These are phyloP conservation scores for Setomelanomma holmii DNA, from an alignment of 2,329 filamentous ascomycete species.

Conservation along the genomic window DNA sequence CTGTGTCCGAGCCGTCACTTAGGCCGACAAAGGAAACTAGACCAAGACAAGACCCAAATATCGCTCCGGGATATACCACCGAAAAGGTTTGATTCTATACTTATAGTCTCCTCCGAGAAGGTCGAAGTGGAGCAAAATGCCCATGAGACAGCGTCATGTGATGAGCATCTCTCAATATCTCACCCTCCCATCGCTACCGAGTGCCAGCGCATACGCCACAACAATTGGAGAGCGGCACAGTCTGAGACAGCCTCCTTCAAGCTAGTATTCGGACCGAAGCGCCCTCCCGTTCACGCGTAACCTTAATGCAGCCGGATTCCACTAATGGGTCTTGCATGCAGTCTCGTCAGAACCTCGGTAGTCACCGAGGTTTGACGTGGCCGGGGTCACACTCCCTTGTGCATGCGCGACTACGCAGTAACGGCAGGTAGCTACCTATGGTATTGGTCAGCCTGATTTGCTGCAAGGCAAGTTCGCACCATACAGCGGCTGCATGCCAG, in stretches of 20 bases:
- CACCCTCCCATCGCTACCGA: conserved; percentile 20
- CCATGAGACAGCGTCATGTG: conserved; percentile 26
- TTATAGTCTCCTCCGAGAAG: neutral
- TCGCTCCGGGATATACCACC: no score
- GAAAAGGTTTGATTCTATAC: no score
- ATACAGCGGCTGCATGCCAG: conserved; percentile 21
- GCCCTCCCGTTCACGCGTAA: conserved; percentile 26
- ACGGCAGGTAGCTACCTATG: conserved; percentile 20
- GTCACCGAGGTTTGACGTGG: conserved; percentile 30
- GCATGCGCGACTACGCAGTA: conserved; percentile 32
- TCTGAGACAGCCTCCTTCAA: conserved; percentile 19
- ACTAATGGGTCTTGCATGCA: conserved; percentile 18
- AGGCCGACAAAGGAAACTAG: neutral
- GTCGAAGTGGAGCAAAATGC: neutral
- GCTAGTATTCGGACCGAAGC: conserved; percentile 26
- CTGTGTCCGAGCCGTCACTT: neutral
- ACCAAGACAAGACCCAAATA: conserved; percentile 19
- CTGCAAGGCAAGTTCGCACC: conserved; percentile 20
- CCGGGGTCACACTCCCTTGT: conserved; percentile 35
- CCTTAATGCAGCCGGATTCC: conserved; percentile 24
- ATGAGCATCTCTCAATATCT: conserved; percentile 24
- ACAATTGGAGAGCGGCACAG: conserved; percentile 19
- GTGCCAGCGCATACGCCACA: conserved; percentile 27
- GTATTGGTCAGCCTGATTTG: conserved; percentile 29
- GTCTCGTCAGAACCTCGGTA: conserved; percentile 18